Evolutionary conservation across 2,329 filamentous ascomycete genomes (phyloP).

Genomic region (Diaporthe vaccinii): DNA sequence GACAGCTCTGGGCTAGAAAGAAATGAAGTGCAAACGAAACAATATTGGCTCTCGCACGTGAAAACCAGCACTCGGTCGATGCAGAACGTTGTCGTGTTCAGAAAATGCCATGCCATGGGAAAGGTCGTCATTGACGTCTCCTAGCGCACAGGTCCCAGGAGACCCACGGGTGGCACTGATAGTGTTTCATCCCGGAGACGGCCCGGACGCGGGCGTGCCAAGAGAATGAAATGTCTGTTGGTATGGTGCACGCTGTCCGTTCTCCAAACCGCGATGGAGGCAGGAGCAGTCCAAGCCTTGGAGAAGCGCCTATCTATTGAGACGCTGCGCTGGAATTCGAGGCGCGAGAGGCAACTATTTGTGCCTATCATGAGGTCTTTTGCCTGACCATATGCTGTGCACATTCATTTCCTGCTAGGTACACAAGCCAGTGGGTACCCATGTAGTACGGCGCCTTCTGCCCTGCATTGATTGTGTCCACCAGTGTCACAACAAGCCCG

Average conservation of each 20-base stretch:
- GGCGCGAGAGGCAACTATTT: neutral
- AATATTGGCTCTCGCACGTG: slow-evolving; percentile 4
- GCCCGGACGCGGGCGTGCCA: neutral
- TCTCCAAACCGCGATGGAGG: neutral
- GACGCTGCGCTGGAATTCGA: neutral
- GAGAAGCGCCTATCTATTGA: neutral
- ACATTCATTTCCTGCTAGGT: neutral
- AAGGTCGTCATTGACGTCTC: slow-evolving; percentile 12
- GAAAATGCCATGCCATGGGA: neutral
- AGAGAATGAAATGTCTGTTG: neutral
- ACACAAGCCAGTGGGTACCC: neutral
- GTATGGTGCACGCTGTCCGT: neutral
- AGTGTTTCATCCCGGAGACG: slow-evolving; percentile 21
- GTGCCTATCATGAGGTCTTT: neutral
- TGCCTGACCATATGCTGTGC: neutral
- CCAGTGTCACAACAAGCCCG: neutral
- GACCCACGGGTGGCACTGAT: slow-evolving; percentile 15
- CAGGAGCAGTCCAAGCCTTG: neutral
- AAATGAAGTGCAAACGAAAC: neutral
- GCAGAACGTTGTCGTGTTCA: slow-evolving; percentile 25
- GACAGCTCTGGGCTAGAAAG: neutral
- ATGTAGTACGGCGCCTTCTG: neutral
- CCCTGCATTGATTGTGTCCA: neutral
- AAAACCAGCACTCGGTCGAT: neutral
- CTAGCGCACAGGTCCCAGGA: slow-evolving; percentile 10